Evolutionary conservation across 2,329 filamentous ascomycete genomes (phyloP).

Genomic region (Fusarium haematococcum): DNA sequence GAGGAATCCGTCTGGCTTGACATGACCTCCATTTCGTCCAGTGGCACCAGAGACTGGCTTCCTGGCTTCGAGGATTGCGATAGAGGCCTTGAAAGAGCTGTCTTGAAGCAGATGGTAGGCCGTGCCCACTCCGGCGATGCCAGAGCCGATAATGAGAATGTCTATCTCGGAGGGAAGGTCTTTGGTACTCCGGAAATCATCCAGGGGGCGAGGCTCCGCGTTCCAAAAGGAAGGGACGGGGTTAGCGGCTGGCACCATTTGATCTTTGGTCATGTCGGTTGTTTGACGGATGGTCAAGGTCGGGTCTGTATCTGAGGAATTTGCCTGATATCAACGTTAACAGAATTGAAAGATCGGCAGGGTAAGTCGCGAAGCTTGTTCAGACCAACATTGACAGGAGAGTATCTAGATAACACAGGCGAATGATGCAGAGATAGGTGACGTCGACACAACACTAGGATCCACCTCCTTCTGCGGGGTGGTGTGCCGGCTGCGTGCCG

Average conservation of each 20-base stretch:
- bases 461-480: neutral
- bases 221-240: neutral
- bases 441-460: too few relatives aligned
- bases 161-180: neutral
- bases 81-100: conserved; percentile 18
- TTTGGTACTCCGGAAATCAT: neutral
- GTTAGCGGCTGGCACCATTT: conserved; percentile 3
- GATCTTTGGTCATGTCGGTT: conserved; percentile 50
- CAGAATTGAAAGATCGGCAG: conserved; percentile 53
- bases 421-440: neutral
- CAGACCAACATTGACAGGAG: neutral
- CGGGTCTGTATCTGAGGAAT: neutral
- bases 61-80: conserved; percentile 51
- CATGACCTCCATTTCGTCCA: conserved; percentile 50
- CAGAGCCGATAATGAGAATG: neutral
- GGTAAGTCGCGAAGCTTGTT: conserved; percentile 3
- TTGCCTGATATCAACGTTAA: conserved; percentile 53
- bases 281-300: conserved; percentile 30
- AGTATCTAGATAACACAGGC: neutral
- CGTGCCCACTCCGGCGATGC: neutral
- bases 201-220: neutral
- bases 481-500: neutral
- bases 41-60: conserved; percentile 51
- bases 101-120: neutral
- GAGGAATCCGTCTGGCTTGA: conserved; percentile 34